phyloP scores from a whole-genome alignment of 2,329 filamentous ascomycete genomes.

The Pseudogymnoascus sp. region DNA sequence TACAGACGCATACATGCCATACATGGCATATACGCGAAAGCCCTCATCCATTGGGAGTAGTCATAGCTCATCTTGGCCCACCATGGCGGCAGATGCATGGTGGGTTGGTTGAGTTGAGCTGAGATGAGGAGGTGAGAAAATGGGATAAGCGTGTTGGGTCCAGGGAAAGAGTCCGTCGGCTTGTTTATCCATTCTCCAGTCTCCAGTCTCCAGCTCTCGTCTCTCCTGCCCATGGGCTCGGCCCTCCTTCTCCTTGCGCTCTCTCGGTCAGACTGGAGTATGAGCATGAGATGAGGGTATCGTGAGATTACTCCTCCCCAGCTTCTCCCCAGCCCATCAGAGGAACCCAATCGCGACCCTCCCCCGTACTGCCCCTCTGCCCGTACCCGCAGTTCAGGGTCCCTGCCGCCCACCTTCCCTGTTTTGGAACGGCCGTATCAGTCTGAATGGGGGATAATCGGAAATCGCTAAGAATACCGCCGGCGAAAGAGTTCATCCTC shows the following conservation, averaged over 20 bases:
- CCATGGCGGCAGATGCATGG: conserved; percentile 1
- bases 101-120: background rate
- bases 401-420: background rate
- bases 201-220: background rate
- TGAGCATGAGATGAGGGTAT: background rate
- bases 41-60: background rate
- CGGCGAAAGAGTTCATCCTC: conserved; percentile 29
- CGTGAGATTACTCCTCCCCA: background rate
- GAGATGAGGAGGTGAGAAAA: background rate
- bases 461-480: conserved; percentile 26
- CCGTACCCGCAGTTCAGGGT: background rate
- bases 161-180: background rate
- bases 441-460: background rate
- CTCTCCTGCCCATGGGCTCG: background rate
- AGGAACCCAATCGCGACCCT: background rate
- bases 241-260: background rate
- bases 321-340: background rate
- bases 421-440: background rate
- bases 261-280: background rate
- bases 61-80: conserved; percentile 5
- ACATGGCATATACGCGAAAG: background rate
- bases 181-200: background rate
- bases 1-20: background rate
- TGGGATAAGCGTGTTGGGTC: background rate
- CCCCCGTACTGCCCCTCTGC: background rate